These are phyloP conservation scores for Fagopyrum esculentum DNA, from an alignment of 148 eudicot genomes.

Conservation along the genomic window DNA sequence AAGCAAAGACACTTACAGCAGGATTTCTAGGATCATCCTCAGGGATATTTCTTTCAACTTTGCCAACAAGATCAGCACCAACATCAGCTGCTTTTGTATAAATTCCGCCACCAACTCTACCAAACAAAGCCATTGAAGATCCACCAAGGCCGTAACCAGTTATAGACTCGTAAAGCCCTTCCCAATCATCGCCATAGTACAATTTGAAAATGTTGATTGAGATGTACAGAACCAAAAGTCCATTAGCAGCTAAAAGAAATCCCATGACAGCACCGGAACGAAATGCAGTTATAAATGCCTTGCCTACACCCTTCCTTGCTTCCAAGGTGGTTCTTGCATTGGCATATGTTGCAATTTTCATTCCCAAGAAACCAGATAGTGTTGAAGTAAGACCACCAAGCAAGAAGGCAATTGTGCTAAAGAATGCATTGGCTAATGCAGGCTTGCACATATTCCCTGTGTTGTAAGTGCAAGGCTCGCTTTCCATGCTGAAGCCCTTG, in stretches of 20 bases:
- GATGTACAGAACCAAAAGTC: conserved; percentile 34
- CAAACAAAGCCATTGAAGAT: conserved; percentile 64
- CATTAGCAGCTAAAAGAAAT: conserved; percentile 30
- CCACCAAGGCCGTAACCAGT: conserved; percentile 33
- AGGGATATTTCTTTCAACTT: conserved; percentile 76
- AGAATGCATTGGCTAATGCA: conserved; percentile 46
- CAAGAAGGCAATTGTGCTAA: conserved; percentile 41
- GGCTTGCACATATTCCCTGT: conserved; percentile 37
- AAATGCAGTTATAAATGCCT: conserved; percentile 50
- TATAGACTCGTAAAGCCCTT: conserved; percentile 56
- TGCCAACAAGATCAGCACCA: conserved; percentile 84
- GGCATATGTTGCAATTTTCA: conserved; percentile 19
- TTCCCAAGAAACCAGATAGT: conserved; percentile 42
- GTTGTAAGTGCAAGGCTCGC: conserved; percentile 35
- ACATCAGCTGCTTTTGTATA: conserved; percentile 86
- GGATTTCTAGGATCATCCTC: too few relatives aligned
- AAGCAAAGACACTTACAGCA: too few relatives aligned
- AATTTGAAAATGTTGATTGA: conserved; percentile 44
- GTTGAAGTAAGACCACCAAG: conserved; percentile 47
- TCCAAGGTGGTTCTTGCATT: conserved; percentile 56
- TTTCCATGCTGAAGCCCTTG: conserved; percentile 42
- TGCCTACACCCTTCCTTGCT: conserved; percentile 57
- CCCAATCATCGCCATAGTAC: conserved; percentile 59
- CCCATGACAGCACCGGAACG: conserved; percentile 41
- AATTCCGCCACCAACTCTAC: conserved; percentile 79